Percentiles rank a stretch among this genome's conserved stretches.
Evolutionary conservation across 1,284 basidiomycete genomes (phyloP).

Genomic region (Vanrija sp.): DNA sequence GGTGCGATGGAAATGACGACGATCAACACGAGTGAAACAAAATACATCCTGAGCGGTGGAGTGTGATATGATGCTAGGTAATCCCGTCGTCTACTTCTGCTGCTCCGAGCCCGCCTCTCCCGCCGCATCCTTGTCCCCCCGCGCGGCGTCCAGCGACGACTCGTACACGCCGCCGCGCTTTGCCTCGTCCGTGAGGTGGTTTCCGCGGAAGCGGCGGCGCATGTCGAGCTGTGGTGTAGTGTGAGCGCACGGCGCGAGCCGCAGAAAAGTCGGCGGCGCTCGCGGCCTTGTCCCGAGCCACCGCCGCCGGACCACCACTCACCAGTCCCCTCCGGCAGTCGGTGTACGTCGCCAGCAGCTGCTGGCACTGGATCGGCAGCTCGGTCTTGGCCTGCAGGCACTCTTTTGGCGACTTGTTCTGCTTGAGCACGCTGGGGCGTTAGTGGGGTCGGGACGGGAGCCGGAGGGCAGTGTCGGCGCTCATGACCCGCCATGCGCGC

Average conservation of each 20-base stretch:
- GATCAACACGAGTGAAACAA: no score
- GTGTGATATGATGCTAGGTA: neutral
- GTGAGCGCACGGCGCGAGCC: conserved; percentile 3
- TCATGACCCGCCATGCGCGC: neutral
- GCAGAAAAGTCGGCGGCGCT: neutral
- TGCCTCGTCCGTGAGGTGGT: conserved; percentile 33
- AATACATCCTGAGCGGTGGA: no score
- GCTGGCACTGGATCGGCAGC: conserved; percentile 45
- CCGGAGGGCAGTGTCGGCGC: neutral
- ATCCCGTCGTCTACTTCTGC: conserved; percentile 1
- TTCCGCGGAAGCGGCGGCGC: conserved; percentile 47
- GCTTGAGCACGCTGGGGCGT: conserved; percentile 37
- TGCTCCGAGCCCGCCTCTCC: no score
- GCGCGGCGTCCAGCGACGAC: neutral
- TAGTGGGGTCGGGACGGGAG: neutral
- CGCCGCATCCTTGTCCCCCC: no score
- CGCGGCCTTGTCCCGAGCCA: neutral
- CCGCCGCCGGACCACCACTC: conserved; percentile 18
- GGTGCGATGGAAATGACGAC: no score
- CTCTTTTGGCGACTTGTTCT: conserved; percentile 38
- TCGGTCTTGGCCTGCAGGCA: conserved; percentile 37
- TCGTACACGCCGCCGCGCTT: conserved; percentile 9
- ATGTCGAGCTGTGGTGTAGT: conserved; percentile 41
- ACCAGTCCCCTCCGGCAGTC: conserved; percentile 50
- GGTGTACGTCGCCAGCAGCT: conserved; percentile 41